Conservation (phyloP, 805 yeast species). For the Kregervanrija delftensis region DNA sequence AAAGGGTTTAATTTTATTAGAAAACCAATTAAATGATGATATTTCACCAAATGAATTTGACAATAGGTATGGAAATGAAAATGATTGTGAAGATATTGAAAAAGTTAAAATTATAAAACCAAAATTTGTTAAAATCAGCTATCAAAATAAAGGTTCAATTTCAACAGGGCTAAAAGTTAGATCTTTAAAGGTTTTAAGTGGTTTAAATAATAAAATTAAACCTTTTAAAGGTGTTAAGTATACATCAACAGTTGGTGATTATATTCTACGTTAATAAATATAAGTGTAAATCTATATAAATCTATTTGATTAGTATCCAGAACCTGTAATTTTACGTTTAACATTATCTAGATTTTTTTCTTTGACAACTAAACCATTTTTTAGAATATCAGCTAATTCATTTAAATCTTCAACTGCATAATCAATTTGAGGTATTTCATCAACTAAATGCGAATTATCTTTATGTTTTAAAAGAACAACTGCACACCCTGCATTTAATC, state of each 20-base stretch:
- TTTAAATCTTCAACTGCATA: conserved; percentile 29
- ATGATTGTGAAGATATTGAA: conserved; percentile 8
- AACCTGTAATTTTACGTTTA: not conserved
- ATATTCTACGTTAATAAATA: conserved; percentile 31
- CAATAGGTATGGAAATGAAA: conserved; percentile 14
- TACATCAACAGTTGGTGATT: conserved; percentile 56
- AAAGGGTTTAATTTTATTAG: conserved; percentile 38
- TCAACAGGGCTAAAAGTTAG: conserved; percentile 74
- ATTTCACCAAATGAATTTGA: conserved; percentile 1
- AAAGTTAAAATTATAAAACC: conserved; percentile 27
- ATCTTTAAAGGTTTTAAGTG: conserved; percentile 49
- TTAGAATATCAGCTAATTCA: conserved; percentile 30
- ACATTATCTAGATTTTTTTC: conserved; percentile 2
- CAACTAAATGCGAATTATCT: conserved; percentile 40
- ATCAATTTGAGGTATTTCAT: conserved; percentile 30
- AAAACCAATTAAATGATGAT: conserved; percentile 4
- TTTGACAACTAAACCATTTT: conserved; percentile 28
- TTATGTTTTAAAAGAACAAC: conserved; percentile 48
- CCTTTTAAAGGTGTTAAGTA: conserved; percentile 93
- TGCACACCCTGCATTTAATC: conserved; percentile 54
- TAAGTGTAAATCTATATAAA: not conserved
- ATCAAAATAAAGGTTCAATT: conserved; percentile 57
- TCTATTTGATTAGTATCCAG: not conserved
- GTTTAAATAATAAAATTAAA: conserved; percentile 52
- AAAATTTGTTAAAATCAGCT: conserved; percentile 41